Conservation (phyloP, 2,329 filamentous ascomycete genomes). For the Ophiostoma populinum region DNA sequence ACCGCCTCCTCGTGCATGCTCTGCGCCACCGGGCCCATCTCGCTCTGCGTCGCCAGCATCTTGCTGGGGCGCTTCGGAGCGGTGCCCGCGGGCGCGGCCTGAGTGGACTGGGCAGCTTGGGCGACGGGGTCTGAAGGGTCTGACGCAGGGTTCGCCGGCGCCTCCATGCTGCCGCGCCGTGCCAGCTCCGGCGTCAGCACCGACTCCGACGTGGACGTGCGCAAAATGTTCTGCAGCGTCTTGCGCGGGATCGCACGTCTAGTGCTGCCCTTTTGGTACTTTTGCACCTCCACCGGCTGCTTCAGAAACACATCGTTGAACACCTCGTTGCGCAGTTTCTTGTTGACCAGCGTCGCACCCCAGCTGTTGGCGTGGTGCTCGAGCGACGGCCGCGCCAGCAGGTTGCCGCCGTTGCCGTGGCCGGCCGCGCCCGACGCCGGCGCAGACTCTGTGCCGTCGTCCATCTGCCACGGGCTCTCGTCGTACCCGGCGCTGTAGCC, state of each 20-base stretch:
- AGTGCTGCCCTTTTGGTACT: conserved; percentile 48
- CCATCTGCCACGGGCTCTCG: too few relatives aligned
- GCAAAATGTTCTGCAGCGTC: conserved; percentile 26
- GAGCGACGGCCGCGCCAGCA: conserved; percentile 25
- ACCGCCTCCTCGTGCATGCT: neutral
- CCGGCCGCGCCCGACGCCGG: neutral
- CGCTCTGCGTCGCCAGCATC: conserved; percentile 7
- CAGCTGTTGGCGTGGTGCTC: conserved; percentile 50
- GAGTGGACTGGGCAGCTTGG: neutral
- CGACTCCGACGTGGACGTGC: conserved; percentile 28
- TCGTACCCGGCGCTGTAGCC: too few relatives aligned
- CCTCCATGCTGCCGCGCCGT: conserved; percentile 2
- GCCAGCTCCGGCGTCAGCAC: conserved; percentile 14
- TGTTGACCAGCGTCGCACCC: conserved; percentile 87
- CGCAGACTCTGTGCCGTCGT: too few relatives aligned
- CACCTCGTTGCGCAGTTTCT: conserved; percentile 72
- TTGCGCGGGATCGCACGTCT: conserved; percentile 46
- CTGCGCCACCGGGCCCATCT: conserved; percentile 4
- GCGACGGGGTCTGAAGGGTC: neutral
- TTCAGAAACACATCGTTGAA: conserved; percentile 83
- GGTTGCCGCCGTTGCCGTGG: too few relatives aligned
- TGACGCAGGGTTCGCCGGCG: neutral
- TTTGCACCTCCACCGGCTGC: conserved; percentile 64
- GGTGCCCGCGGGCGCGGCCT: neutral
- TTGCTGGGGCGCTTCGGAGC: conserved; percentile 1